These are phyloP conservation scores for Ambrosia artemisiifolia DNA, from an alignment of 129 eudicot genomes.

Conservation along the genomic window DNA sequence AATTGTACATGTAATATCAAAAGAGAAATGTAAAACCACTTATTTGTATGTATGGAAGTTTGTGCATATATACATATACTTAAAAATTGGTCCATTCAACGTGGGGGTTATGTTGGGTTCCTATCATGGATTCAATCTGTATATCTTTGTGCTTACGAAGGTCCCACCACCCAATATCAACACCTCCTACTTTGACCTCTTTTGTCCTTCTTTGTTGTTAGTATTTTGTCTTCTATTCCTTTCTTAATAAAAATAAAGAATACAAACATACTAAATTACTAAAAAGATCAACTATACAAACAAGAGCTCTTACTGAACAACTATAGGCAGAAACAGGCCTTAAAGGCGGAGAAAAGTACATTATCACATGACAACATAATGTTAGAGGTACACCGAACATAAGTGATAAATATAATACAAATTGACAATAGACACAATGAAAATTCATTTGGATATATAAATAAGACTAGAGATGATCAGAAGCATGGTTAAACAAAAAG, in stretches of 20 bases:
- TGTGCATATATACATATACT: not conserved
- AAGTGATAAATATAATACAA: not conserved
- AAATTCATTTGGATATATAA: not conserved
- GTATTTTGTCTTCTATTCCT: slow-evolving; percentile 25
- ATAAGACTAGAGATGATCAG: too few relatives aligned
- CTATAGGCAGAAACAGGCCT: not conserved
- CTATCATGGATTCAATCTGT: slow-evolving; percentile 16
- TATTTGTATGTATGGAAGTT: not conserved
- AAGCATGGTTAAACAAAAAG: too few relatives aligned
- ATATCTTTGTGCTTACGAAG: slow-evolving; percentile 8
- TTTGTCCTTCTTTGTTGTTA: slow-evolving; percentile 33
- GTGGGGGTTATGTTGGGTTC: slow-evolving; percentile 19
- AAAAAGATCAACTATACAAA: not conserved
- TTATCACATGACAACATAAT: not conserved
- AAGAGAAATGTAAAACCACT: too few relatives aligned
- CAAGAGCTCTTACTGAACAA: not conserved
- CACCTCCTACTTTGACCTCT: slow-evolving; percentile 28
- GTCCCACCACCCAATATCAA: slow-evolving; percentile 21
- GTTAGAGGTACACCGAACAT: not conserved
- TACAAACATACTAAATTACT: not conserved
- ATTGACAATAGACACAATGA: not conserved
- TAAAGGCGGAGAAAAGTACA: not conserved
- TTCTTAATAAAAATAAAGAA: not conserved
- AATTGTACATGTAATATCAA: too few relatives aligned
- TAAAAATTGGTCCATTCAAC: slow-evolving; percentile 13